phyloP scores from a whole-genome alignment of 116 monocot genomes.

The Trichopus zeylanicus region DNA sequence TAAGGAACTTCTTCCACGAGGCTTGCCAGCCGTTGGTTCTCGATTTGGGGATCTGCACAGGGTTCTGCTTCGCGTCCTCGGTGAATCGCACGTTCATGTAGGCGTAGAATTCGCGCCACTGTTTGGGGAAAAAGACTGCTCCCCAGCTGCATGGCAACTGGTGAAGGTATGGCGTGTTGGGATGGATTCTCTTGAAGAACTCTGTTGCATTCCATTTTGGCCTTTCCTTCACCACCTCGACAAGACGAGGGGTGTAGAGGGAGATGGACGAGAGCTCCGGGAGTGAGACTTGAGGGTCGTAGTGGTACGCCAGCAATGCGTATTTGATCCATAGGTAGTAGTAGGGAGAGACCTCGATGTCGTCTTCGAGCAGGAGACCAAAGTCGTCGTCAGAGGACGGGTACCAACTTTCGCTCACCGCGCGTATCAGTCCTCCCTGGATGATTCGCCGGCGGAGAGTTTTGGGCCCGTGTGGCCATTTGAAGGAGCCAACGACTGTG shows the following conservation, averaged over 20 bases:
- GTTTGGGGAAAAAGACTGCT: conserved; percentile 91
- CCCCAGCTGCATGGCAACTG: conserved; percentile 98
- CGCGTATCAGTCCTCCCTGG: conserved; percentile 88
- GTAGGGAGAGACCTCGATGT: conserved; percentile 97
- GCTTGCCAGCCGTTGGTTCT: conserved; percentile 97
- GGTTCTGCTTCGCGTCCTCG: conserved; percentile 80
- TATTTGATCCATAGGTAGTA: conserved; percentile 98
- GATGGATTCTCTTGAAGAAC: conserved; percentile 76
- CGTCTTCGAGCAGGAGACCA: conserved; percentile 84
- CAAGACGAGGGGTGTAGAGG: conserved; percentile 75
- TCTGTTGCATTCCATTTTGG: conserved; percentile 91
- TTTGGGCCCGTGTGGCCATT: conserved; percentile 74
- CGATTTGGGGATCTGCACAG: conserved; percentile 85
- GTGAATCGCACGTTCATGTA: conserved; percentile 83
- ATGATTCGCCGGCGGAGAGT: conserved; percentile 57
- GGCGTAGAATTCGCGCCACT: conserved; percentile 92
- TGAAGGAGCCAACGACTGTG: conserved; percentile 48
- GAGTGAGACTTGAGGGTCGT: conserved; percentile 72
- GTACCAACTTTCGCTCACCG: conserved; percentile 97
- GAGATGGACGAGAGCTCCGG: conserved; percentile 90
- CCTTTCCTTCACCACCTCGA: conserved; percentile 91
- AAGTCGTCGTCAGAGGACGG: conserved; percentile 73
- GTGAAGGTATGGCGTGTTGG: conserved; percentile 88
- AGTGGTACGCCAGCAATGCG: conserved; percentile 73
- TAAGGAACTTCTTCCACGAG: conserved; percentile 95